Evolutionary conservation across 2,329 filamentous ascomycete genomes (phyloP), one percentile per base, ranked within the genome.

Genomic region (Metarhizium anisopliae): DNA sequence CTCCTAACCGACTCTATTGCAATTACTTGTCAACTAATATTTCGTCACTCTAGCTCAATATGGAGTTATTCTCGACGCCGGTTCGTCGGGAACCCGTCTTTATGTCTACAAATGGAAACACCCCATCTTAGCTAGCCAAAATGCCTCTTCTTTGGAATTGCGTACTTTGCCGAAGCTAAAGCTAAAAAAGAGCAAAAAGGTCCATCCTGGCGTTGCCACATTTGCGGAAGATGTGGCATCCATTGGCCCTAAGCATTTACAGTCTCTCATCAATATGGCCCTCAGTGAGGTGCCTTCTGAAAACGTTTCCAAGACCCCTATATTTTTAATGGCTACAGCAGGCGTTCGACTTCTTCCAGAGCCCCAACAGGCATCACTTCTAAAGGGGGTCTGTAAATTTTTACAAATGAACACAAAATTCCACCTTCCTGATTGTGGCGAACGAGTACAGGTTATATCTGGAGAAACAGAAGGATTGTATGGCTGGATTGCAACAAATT

Each of bases 401-500:
- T 83, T 95, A 11, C 84, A 82, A 55, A 75, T 81, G 51, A 85
- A 88, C 56, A 93, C 92, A 1, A 75, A 84, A 4, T 97, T 99
- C 64, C 81, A 86, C 53, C 77, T 99, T 1, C 90, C 92, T n/a
- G 90, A 97, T 68, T 99, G 94, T 75, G 82, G 81, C 58, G 72
- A 90, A 43, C 90, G 97, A 66, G 86, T 99, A 16, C 92, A 96
- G 69, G 90, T 97, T 36, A 99, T 99, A 59, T 84, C 91, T 0
- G 94, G 94, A 47, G 92, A 96, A 70, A 97, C 94, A 0, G 94
- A 99, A 70, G 94, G 92, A 2, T 72, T 99, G 35, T 99, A 97
- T 65, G 94, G 94, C 43, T 99, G 94, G 94, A 88, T 99, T 63
- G 93, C 95, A 7, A 89, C 93, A 54, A 99, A 99, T 67, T 99